Evolutionary conservation across 1,284 basidiomycete species (phyloP).

Genomic region (Limonomyces culmigenus): DNA sequence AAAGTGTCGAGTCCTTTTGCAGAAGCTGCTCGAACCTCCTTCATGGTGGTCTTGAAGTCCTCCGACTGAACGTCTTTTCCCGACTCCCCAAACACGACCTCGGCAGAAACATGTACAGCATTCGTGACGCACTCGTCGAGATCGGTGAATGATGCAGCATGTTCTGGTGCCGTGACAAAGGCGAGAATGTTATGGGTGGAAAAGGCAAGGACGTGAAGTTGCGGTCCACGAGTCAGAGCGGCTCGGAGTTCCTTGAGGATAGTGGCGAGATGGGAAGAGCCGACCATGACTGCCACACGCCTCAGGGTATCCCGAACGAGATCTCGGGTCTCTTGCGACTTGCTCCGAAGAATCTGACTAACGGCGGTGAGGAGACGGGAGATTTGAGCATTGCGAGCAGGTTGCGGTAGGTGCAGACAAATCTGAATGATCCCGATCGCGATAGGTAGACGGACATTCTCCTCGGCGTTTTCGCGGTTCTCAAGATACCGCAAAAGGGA

Average conservation of each 20-base stretch:
- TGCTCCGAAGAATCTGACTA: slow-evolving; percentile 79
- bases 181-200: slow-evolving; percentile 73
- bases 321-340: slow-evolving; percentile 89
- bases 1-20: slow-evolving; percentile 78
- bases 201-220: slow-evolving; percentile 85
- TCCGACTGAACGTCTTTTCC: slow-evolving; percentile 82
- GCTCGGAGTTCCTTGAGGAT: slow-evolving; percentile 71
- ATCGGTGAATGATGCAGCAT: slow-evolving; percentile 31
- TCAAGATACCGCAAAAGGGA: slow-evolving; percentile 65
- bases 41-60: slow-evolving; percentile 90
- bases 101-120: slow-evolving; percentile 69
- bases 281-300: slow-evolving; percentile 67
- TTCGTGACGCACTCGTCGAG: slow-evolving; percentile 72
- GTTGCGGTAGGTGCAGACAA: slow-evolving; percentile 65
- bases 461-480: slow-evolving; percentile 71
- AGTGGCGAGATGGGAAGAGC: slow-evolving; percentile 56
- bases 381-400: slow-evolving; percentile 56
- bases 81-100: slow-evolving; percentile 91
- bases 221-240: slow-evolving; percentile 81
- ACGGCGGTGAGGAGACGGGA: slow-evolving; percentile 70
- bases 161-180: slow-evolving; percentile 54
- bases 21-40: slow-evolving; percentile 69
- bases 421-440: slow-evolving; percentile 81
- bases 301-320: slow-evolving; percentile 73
- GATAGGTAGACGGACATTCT: slow-evolving; percentile 75